Percentiles rank a stretch among this genome's conserved stretches.
Evolutionary conservation across 257 asterid species (phyloP).

Genomic region (Solanum virginianum): DNA sequence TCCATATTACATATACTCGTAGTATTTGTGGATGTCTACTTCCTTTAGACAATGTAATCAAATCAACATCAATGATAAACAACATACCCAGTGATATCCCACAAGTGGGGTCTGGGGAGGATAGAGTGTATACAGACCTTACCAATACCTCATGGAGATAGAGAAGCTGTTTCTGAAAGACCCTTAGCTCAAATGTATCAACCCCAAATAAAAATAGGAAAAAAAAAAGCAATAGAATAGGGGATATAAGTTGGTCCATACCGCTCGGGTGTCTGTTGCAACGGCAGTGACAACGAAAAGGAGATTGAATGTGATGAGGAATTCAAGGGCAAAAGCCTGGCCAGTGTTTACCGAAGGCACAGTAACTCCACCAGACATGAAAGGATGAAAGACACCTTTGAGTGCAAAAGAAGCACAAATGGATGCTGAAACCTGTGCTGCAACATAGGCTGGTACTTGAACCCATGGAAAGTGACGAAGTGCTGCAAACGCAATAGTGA

Average conservation of each 20-base stretch:
- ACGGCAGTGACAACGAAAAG: conserved; percentile 86
- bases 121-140: too few species aligned
- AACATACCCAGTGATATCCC: too few species aligned
- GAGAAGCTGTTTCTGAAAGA: too few species aligned
- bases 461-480: conserved; percentile 90
- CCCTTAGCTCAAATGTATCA: too few species aligned
- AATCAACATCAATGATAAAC: too few species aligned
- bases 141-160: too few species aligned
- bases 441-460: conserved; percentile 79
- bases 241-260: conserved; percentile 2
- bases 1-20: neutral
- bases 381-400: conserved; percentile 69
- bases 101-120: too few species aligned
- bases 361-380: conserved; percentile 77
- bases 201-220: too few species aligned
- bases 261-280: conserved; percentile 90
- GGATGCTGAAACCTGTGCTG: conserved; percentile 79
- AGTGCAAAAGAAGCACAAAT: conserved; percentile 85
- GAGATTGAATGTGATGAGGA: conserved; percentile 69
- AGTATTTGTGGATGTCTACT: neutral
- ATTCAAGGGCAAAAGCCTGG: conserved; percentile 87
- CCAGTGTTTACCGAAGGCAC: conserved; percentile 60
- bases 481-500: conserved; percentile 80
- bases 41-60: too few species aligned
- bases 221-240: too few species aligned